Conservation (phyloP, 352 stramenopile species). For the Globisporangium cylindrosporum region DNA sequence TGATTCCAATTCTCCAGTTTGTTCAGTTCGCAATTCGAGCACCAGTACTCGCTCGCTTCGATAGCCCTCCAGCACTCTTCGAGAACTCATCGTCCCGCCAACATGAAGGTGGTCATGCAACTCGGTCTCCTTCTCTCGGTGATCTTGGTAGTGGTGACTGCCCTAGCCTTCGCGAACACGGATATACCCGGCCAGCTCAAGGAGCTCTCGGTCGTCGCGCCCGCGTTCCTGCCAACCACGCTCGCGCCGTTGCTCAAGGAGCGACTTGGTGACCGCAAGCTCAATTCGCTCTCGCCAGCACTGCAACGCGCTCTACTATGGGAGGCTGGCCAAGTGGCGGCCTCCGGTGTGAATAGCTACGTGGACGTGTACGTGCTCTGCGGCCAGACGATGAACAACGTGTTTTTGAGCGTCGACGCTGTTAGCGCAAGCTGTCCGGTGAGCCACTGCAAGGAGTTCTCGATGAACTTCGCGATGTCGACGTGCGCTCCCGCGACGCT, state of each 20-base stretch:
- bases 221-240: background rate
- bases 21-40: background rate
- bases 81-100: background rate
- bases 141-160: background rate
- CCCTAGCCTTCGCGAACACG: background rate
- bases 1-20: background rate
- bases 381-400: constrained; percentile 35
- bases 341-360: background rate
- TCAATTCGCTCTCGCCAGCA: background rate
- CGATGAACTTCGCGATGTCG: constrained; percentile 23
- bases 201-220: background rate
- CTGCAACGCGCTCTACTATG: background rate
- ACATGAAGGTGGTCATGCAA: background rate
- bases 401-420: constrained; percentile 19
- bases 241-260: background rate
- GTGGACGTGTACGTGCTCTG: constrained; percentile 34
- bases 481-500: constrained; percentile 20
- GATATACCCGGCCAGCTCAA: background rate
- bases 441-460: constrained; percentile 31
- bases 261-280: background rate
- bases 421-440: constrained; percentile 21
- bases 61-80: background rate
- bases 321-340: background rate
- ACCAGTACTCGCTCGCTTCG: background rate
- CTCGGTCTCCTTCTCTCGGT: background rate